Percentiles rank a stretch among this genome's conserved stretches.
These are phyloP conservation scores for Pyricularia sp. DNA, from an alignment of 2,329 filamentous ascomycete genomes.

Conservation along the genomic window DNA sequence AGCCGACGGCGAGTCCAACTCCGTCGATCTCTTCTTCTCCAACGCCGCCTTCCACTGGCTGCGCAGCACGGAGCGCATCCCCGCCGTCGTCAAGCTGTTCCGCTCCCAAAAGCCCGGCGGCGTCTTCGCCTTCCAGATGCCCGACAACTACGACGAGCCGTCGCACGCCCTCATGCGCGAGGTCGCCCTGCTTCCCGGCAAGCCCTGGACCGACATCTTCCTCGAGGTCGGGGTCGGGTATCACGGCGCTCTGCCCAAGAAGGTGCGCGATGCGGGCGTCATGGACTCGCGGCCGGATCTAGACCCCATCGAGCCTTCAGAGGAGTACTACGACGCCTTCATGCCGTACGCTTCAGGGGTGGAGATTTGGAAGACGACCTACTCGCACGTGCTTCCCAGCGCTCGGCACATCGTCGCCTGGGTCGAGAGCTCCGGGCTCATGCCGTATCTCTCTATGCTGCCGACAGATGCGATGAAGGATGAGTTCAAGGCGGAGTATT, in stretches of 20 bases:
- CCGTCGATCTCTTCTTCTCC: conserved; percentile 37
- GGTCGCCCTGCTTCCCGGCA: conserved; percentile 21
- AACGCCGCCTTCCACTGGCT: conserved; percentile 55
- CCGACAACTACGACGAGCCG: conserved; percentile 37
- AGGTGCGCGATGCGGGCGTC: not conserved
- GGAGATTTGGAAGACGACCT: conserved; percentile 44
- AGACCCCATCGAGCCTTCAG: conserved; percentile 44
- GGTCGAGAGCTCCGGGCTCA: conserved; percentile 47
- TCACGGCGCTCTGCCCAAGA: not conserved
- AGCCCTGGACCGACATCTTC: conserved; percentile 8
- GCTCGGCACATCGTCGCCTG: conserved; percentile 47
- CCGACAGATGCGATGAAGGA: conserved; percentile 24
- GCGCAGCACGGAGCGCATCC: conserved; percentile 28
- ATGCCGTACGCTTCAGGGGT: conserved; percentile 30
- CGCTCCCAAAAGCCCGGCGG: conserved; percentile 28
- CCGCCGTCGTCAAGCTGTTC: conserved; percentile 33
- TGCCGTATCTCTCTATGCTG: conserved; percentile 43
- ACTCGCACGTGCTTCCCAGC: conserved; percentile 39
- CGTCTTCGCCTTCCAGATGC: conserved; percentile 42
- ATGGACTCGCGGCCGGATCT: conserved; percentile 25
- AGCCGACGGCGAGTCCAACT: not conserved
- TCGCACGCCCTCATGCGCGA: conserved; percentile 41
- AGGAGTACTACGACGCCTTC: conserved; percentile 39
- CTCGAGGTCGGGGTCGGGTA: conserved; percentile 1
- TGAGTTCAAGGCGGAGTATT: conserved; percentile 35